Evolutionary conservation across 2,329 filamentous ascomycete genomes (phyloP).

Genomic region (Alternaria conjuncta): DNA sequence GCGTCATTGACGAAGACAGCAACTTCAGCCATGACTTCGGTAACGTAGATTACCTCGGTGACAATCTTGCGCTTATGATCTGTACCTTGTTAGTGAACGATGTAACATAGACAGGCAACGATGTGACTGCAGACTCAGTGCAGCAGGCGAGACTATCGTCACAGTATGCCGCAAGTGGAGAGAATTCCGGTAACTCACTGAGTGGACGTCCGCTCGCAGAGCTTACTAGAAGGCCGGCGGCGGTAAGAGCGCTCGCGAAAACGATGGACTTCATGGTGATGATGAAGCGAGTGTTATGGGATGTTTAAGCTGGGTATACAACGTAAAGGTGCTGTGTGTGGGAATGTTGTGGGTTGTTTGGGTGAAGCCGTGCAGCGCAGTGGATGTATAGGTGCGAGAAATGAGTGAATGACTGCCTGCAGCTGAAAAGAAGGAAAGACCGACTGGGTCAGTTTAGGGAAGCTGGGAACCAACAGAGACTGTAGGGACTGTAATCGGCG

Average conservation of each 20-base stretch:
- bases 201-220: conserved; percentile 54
- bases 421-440: conserved; percentile 27
- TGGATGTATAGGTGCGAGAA: conserved; percentile 13
- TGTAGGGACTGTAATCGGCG: conserved; percentile 26
- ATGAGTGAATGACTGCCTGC: conserved; percentile 34
- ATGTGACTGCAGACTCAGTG: background rate
- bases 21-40: conserved; percentile 37
- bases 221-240: conserved; percentile 48
- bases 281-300: conserved; percentile 40
- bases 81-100: conserved; percentile 18
- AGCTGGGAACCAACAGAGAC: conserved; percentile 18
- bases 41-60: conserved; percentile 42
- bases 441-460: conserved; percentile 24
- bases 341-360: conserved; percentile 8
- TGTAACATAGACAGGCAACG: background rate
- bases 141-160: background rate
- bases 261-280: conserved; percentile 54
- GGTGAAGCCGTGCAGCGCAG: conserved; percentile 6
- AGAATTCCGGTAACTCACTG: conserved; percentile 26
- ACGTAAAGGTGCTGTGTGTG: conserved; percentile 22
- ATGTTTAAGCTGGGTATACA: conserved; percentile 30
- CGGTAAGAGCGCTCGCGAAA: conserved; percentile 45
- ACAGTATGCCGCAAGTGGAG: background rate
- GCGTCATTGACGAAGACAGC: conserved; percentile 42
- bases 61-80: conserved; percentile 41